A percentile compares a stretch with the other conserved stretches of the same genome.
phyloP scores from a whole-genome alignment of 257 asterid genomes.

The Scutellaria baicalensis region DNA sequence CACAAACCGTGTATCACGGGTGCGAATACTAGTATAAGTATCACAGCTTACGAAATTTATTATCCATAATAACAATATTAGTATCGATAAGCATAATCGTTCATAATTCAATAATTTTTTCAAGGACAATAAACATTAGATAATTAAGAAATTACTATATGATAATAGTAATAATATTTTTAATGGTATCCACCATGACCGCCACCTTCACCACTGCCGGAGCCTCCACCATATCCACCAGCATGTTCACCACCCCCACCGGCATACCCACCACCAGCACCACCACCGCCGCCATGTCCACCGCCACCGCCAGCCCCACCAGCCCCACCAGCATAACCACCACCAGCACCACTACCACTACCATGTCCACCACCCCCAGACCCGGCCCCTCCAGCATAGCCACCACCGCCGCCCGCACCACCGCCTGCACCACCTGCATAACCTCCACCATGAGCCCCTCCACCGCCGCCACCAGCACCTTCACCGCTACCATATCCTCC shows the following conservation, averaged over 20 bases:
- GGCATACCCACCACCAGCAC: constrained; percentile 36
- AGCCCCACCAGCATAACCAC: background rate
- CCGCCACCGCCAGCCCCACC: constrained; percentile 27
- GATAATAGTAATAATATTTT: background rate
- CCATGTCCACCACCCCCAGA: constrained; percentile 28
- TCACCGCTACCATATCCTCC: constrained; percentile 50
- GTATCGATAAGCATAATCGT: background rate
- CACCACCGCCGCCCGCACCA: constrained; percentile 35
- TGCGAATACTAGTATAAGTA: no score
- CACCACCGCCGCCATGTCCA: constrained; percentile 19
- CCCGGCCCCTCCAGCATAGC: constrained; percentile 39
- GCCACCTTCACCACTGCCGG: constrained; percentile 50
- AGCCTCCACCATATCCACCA: constrained; percentile 41
- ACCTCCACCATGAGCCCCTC: constrained; percentile 22
- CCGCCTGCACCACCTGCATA: constrained; percentile 26
- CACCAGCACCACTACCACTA: constrained; percentile 8
- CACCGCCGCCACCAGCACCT: constrained; percentile 42
- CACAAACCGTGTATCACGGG: no score
- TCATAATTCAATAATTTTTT: background rate
- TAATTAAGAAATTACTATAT: no score
- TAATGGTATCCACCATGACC: constrained; percentile 61
- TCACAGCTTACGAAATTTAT: constrained; percentile 4
- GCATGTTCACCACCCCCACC: constrained; percentile 37
- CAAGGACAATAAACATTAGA: no score
- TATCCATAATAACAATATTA: background rate